Evolutionary conservation across 164 flowering plant genomes (phyloP).

Genomic region (Vitis rotundifolia): DNA sequence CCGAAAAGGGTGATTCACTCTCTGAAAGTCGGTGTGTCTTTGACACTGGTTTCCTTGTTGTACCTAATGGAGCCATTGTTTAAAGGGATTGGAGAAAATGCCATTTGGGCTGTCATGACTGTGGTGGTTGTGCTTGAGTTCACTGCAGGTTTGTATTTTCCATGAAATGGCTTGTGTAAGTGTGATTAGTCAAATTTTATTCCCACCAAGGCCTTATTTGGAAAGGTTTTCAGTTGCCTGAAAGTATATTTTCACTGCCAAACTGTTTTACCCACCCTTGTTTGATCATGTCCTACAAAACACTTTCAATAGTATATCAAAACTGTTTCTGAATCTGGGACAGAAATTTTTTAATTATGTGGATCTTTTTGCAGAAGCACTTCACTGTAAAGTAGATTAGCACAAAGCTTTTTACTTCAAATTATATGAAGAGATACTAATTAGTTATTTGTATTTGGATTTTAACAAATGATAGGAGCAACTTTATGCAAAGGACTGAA

Average conservation of each 20-base stretch:
- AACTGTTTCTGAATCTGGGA: too few relatives aligned
- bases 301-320: too few relatives aligned
- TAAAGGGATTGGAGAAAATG: constrained; percentile 69
- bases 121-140: constrained; percentile 94
- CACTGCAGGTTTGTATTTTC: constrained; percentile 64
- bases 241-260: not conserved
- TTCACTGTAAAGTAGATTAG: too few relatives aligned
- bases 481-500: constrained; percentile 89
- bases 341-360: not conserved
- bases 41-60: constrained; percentile 76
- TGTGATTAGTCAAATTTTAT: not conserved
- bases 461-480: constrained; percentile 51
- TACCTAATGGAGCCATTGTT: constrained; percentile 80
- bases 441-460: not conserved
- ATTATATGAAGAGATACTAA: not conserved
- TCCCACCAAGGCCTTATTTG: too few relatives aligned
- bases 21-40: constrained; percentile 75
- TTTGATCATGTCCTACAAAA: too few relatives aligned
- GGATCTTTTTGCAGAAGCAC: not conserved
- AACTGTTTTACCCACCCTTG: not conserved
- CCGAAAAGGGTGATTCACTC: constrained; percentile 79
- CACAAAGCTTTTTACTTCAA: not conserved
- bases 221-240: too few relatives aligned
- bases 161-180: not conserved
- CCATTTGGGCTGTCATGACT: constrained; percentile 98